Evolutionary conservation across 2,329 filamentous ascomycete species (phyloP), one percentile per base, ranked within the genome.

Genomic region (Neonectria hederae): DNA sequence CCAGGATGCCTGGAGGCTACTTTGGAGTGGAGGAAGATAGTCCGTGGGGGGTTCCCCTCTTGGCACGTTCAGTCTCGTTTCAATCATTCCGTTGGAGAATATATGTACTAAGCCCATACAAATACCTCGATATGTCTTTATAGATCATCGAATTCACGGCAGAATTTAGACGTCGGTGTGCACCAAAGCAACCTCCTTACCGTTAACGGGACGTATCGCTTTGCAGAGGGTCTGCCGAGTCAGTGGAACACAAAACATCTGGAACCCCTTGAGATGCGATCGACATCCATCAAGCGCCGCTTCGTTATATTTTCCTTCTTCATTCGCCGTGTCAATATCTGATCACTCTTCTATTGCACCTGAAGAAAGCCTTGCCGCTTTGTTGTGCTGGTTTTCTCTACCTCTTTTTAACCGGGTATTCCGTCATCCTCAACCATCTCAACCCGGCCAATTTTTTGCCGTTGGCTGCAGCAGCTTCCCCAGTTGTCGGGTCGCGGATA

Each of bases 101-200:
- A 57, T 63, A 66, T 66, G 64, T 48, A 64, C n/a, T 40, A 61
- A 66, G 28, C 19, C 32, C 35, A 13, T 48, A 45, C 14, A 42
- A 4, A 14, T 4, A 19, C 59, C 61, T 35, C 51, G 64, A 32
- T 73, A 66, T 43, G 32, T 9, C 24, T 24, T 24, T 51, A 61
- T 59, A 24, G 30, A 28, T 26, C 21, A 14, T 22, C 17, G 42
- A 49, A 52, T 52, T 54, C 59, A 63, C 59, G 49, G 52, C 65
- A 62, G 32, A 65, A 65, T 65, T 43, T 22, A 53, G 69, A 54
- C 65, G 62, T 64, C 72, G 72, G 72, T 74, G 69, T 73, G 71
- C 62, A 72, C 35, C 28, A 72, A 70, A 70, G 59, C 67, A 57
- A 24, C 56, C 46, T 32, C n/a, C 21, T 40, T 42, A 51, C 43